Conservation (phyloP, 176 grass and related monocot species). For the Oryza brachyantha region DNA sequence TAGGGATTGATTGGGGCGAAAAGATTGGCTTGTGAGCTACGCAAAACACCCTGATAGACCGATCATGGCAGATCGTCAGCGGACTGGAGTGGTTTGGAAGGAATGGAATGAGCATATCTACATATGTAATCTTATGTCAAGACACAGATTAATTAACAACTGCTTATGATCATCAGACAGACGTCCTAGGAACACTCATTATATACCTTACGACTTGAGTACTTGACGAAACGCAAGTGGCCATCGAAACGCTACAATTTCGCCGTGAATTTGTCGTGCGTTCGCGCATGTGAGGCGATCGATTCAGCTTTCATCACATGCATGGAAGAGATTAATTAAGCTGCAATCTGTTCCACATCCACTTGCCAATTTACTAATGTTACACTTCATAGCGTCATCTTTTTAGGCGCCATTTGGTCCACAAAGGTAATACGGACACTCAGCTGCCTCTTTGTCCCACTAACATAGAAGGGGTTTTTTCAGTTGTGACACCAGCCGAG, state of each 20-base stretch:
- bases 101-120: neutral
- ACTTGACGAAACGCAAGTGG: neutral
- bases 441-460: neutral
- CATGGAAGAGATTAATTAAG: neutral
- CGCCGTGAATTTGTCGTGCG: neutral
- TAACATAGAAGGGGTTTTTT: too few relatives aligned
- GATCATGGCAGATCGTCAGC: neutral
- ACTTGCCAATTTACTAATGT: neutral
- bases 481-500: neutral
- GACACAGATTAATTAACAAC: neutral
- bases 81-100: constrained; percentile 17
- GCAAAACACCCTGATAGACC: neutral
- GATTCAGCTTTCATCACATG: neutral
- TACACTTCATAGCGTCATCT: too few relatives aligned
- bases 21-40: constrained; percentile 8
- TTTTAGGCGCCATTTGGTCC: neutral
- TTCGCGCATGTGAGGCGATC: neutral
- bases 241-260: neutral
- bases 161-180: neutral
- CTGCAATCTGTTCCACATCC: neutral
- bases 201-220: neutral
- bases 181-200: neutral
- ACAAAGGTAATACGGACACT: neutral
- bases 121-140: neutral
- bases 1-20: neutral